Base-by-base conservation (phyloP, 805 yeast species). In the Torulaspora microellipsoides region DNA sequence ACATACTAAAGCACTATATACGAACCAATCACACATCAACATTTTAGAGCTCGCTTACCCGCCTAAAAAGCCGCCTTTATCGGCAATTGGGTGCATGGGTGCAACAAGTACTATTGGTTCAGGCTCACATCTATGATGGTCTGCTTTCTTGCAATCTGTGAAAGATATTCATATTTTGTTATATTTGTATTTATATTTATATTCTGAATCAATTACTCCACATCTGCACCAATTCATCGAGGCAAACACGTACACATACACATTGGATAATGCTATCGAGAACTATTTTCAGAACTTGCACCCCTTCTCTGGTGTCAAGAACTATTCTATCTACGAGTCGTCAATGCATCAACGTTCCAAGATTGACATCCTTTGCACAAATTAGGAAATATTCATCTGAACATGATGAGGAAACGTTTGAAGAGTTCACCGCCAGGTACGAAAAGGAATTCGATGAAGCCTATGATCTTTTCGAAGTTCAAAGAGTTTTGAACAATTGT, bases 401-500 rank as follows among this genome's bases (percentile, higher is more conserved):
- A 56, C 95, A 86, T 65, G 86, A 83, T 55, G 95, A 86, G 67
- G 97, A 89, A 74, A 81, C 95, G 42, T 90, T 86, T 55, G 97
- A 89, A 72, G 96, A 90, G 73, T 89, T 88, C 77, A 87, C 95
- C 42, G 76, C 63, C 51, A 81, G 90, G 80, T 87, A 80, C 74
- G 96, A 88, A 75, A 85, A 88, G 72, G 97, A 93, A 68, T 93
- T 93, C 62, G 97, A 93, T 58, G 88, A 85, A 67, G 95, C 95
- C 37, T 85, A 85, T 68, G 95, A 85, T 66, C 72, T 85, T 46
- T 85, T 85, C 56, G 95, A 85, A 73, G 91, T 85, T 47, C 89
- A 82, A 70, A 87, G 99, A 77, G 90, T 93, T 49, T 80, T 93
- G 67, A 93, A 95, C 82, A 93, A 93, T 76, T 89, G 95, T 71